A percentile compares a stretch with the other conserved stretches of the same genome.
These are phyloP conservation scores for Pelagophyceae sp. DNA, from an alignment of 352 stramenopile genomes.

Conservation along the genomic window DNA sequence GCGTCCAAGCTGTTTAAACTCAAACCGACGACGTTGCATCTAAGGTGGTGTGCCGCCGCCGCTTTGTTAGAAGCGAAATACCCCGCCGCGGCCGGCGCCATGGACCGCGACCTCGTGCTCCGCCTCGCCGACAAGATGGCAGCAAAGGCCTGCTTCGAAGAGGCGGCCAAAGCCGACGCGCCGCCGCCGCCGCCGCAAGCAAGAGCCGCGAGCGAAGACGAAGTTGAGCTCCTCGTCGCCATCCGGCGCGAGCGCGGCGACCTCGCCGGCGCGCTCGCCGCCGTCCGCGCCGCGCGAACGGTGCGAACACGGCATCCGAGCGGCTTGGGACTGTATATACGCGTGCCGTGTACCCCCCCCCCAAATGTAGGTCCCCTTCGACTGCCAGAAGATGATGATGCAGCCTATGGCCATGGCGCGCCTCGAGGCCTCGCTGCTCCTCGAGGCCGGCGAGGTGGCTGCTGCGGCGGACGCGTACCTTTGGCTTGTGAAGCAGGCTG, in stretches of 20 bases:
- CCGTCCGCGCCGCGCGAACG: neutral
- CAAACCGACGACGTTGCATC: neutral
- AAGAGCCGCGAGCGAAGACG: neutral
- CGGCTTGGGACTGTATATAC: too few species aligned
- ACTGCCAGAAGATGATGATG: neutral
- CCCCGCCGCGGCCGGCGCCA: neutral
- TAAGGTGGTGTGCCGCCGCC: neutral
- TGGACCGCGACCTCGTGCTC: neutral
- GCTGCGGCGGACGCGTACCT: neutral
- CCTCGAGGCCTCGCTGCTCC: neutral
- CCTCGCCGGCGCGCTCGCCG: neutral
- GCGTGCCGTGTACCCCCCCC: too few species aligned
- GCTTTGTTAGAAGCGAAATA: neutral
- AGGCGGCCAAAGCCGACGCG: neutral
- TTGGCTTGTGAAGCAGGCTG: neutral
- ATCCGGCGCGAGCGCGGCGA: neutral
- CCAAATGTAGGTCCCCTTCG: neutral
- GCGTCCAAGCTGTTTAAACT: neutral
- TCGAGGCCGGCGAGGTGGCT: neutral
- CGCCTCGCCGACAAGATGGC: neutral
- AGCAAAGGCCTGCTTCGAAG: neutral
- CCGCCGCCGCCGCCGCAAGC: neutral
- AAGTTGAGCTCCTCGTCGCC: conserved; percentile 2
- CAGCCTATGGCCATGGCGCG: neutral
- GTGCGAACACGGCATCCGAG: too few species aligned